Evolutionary conservation across 2,329 filamentous ascomycete genomes (phyloP), one percentile per base, ranked within the genome.

Genomic region (Rugonectria rugulosa): DNA sequence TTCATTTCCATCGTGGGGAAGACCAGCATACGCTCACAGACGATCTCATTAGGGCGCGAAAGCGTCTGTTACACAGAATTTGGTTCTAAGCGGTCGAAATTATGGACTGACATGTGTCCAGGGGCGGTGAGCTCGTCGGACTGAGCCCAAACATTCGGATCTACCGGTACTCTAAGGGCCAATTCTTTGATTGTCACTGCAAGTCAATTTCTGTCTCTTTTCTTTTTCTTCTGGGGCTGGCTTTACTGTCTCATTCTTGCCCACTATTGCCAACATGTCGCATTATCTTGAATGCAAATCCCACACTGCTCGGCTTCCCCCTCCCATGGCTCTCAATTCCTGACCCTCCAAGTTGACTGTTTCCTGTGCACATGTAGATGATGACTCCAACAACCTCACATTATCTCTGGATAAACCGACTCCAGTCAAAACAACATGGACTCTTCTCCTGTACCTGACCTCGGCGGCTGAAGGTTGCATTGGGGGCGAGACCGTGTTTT

Each of bases 161-260:
- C 24, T 97, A 97, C 75, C 85, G 93, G 19, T 97, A 97, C 73
- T 84, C 82, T 1, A 85, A 88, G 62, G 91, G 91, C 0, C 92
- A 97, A 70, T 97, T 93, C 72, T 97, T 97, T 71, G 92, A 92
- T 69, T 88, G 91, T 66, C 94, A 97, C 72, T 97, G 91, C 94
- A 83, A 67, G 88, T 66, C 15, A 36, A 36, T 36, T 43, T 21
- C 23, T 23, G 12, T 27, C 45, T 32, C 23, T 41, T 23, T 20
- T 15, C 19, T 19, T 27, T 11, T 19, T 23, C 26, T 26, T 34
- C 7, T 12, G n/a, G n/a, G n/a, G n/a, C n/a, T 36, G 11, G 31
- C 38, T 34, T 26, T 24, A 24, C 26, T 15, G 29, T 44, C 54
- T 26, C 19, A 44, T 23, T 24, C 23, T 36, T 37, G 10, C 44